These are phyloP conservation scores for Oehlia diaphana DNA, from an alignment of 192 early-diverging fungal genomes.

Conservation along the genomic window DNA sequence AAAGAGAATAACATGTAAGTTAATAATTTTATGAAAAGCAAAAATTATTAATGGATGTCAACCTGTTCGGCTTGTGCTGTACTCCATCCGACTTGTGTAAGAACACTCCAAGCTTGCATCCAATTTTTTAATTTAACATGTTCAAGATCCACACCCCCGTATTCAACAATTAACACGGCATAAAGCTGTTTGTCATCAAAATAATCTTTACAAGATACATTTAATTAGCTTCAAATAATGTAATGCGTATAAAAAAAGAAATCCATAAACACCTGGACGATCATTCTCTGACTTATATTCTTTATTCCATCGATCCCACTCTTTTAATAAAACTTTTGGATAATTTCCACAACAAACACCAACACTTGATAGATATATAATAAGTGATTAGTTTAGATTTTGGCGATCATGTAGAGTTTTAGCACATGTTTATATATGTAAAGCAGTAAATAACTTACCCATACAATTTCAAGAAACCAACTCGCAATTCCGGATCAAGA, in stretches of 20 bases:
- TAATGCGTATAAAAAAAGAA: not conserved
- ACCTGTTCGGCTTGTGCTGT: conserved; percentile 58
- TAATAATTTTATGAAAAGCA: conserved; percentile 2
- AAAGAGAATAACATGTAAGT: not conserved
- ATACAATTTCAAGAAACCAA: conserved; percentile 42
- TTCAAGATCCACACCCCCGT: conserved; percentile 77
- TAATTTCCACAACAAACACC: conserved; percentile 70
- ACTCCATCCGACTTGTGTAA: conserved; percentile 65
- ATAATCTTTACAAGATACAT: conserved; percentile 45
- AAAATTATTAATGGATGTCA: conserved; percentile 3
- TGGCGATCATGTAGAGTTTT: not conserved
- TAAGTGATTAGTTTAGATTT: conserved; percentile 29
- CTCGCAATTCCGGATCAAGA: conserved; percentile 38
- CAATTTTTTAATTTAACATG: conserved; percentile 53
- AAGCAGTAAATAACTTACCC: conserved; percentile 25
- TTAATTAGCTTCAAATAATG: not conserved
- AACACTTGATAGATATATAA: conserved; percentile 52
- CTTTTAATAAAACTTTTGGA: conserved; percentile 61
- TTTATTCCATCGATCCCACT: conserved; percentile 71
- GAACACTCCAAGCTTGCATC: conserved; percentile 63
- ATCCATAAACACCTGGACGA: conserved; percentile 52
- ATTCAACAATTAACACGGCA: conserved; percentile 67
- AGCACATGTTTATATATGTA: no score
- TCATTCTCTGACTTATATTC: conserved; percentile 69
- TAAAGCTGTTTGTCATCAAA: conserved; percentile 70